Base-by-base conservation (phyloP, 176 grass and related monocot species). In the Oryza rufipogon region DNA sequence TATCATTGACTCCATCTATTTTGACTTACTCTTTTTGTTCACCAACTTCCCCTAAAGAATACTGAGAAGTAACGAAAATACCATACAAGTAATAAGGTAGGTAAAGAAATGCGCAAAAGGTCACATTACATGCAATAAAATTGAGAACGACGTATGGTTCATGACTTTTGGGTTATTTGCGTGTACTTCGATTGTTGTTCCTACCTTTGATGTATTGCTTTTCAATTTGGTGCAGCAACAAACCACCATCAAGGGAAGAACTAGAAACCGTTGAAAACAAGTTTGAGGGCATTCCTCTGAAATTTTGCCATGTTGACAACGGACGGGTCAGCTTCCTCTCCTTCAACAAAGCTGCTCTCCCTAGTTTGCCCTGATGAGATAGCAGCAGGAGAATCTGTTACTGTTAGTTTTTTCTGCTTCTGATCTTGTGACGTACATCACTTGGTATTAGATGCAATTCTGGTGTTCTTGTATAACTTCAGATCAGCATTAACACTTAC, bases 241-340 rank as follows among this genome's bases (percentile, higher is more conserved):
- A 86, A 41, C 87, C 93, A 8, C 87, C 90, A 5, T 88, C 83
- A 49, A 92, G 85, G 38, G 2, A 68, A 70, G 82, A 90, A 81
- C 8, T 88, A 39, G 90, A 90, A 88, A 70, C 28, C 19, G 41
- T 90, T 13, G 85, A 92, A 68, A 81, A 83, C 45, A 77, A 74
- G n/a, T 90, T 79, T 51, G 17, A 30, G 0, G 82, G 75, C 34
- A 77, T 92, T 51, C 87, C 87, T 76, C 76, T 95, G 11, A 95
- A 86, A 83, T 92, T 86, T 60, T 92, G 83, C 23, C 81, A 88
- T 78, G 90, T 90, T 64, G 80, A 90, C 64, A 81, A 90, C 81
- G 87, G 85, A 39, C 76, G 90, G 0, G 67, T 88, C 75, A 95
- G 85, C 70, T 90, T 92, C 84, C 81, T 95, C 71, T 86, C 87